Base-by-base conservation (phyloP, 306 rosid species). In the Boehmeria nivea region DNA sequence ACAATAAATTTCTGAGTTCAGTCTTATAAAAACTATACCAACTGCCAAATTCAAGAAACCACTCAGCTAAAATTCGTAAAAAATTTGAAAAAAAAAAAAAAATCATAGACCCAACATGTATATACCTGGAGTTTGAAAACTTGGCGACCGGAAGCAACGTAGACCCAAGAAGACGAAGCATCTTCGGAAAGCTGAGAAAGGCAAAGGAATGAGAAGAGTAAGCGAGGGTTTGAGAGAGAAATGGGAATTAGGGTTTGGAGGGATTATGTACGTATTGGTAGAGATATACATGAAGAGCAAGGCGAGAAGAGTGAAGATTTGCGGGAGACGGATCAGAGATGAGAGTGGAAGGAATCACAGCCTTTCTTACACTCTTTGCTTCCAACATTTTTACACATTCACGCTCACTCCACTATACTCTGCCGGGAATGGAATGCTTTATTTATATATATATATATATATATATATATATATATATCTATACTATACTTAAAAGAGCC, bases 231-330 rank as follows among this genome's bases (percentile, higher is more conserved):
- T 11, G 19, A 25, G 6, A 47, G 15, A 21, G 62, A 43, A 3
- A 54, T 40, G 24, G 38, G 51, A 44, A 38, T 19, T 44, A 34
- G 58, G 66, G 62, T 28, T 43, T 43, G 23, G 28, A 16, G 61
- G 24, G 6, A 12, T 12, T 13, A 9, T 17, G 10, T 12, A n/a
- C 1, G 52, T 4, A 1, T 11, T 16, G 4, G 23, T 12, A 3
- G 6, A 24, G 2, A 15, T 1, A 22, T 47, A 75, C 95, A 78
- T 80, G 83, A 51, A 86, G 88, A 42, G 97, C 84, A 43, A 90
- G 90, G 40, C 97, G 94, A 72, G 90, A 86, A 39, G 90, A 69
- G 50, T 90, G 97, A 47, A 84, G 56, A 60, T 78, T 79, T 58
- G 86, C 97, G 3, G 95, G 97, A 60, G 97, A 86, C 3, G 95